Percentiles rank a stretch among this genome's conserved stretches.
Evolutionary conservation across 768 basidiomycete genomes (phyloP).

Genomic region (Lepiota subincarnata): DNA sequence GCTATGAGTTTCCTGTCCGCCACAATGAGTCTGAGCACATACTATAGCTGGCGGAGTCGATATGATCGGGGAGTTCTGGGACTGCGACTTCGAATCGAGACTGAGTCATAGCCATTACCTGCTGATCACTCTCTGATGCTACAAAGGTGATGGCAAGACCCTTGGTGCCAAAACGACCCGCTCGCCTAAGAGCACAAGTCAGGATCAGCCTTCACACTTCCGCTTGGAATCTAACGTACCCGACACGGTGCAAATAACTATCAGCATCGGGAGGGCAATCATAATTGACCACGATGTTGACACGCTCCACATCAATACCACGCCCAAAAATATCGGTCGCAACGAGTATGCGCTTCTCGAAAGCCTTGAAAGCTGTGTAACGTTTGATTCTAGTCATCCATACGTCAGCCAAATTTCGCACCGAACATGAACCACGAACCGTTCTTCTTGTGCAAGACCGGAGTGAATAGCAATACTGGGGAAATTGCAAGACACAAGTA

Average conservation of each 20-base stretch:
- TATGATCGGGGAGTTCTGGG: slow-evolving; percentile 88
- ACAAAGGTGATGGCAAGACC: slow-evolving; percentile 98
- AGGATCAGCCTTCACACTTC: not conserved
- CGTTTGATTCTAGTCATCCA: slow-evolving; percentile 67
- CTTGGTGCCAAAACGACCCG: slow-evolving; percentile 98
- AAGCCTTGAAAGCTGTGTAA: slow-evolving; percentile 98
- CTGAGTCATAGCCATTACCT: slow-evolving; percentile 94
- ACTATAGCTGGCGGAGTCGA: slow-evolving; percentile 96
- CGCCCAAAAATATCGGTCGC: slow-evolving; percentile 99
- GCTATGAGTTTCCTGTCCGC: slow-evolving; percentile 8
- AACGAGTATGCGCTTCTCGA: slow-evolving; percentile 98
- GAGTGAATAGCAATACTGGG: slow-evolving; percentile 98
- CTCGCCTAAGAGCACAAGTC: slow-evolving; percentile 55
- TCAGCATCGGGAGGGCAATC: slow-evolving; percentile 97
- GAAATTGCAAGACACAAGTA: slow-evolving; percentile 96
- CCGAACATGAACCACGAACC: slow-evolving; percentile 49
- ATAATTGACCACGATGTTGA: slow-evolving; percentile 99
- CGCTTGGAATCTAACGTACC: slow-evolving; percentile 41
- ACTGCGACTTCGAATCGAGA: slow-evolving; percentile 97
- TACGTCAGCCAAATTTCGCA: slow-evolving; percentile 8
- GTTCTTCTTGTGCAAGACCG: slow-evolving; percentile 90
- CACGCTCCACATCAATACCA: slow-evolving; percentile 99
- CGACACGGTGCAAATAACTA: slow-evolving; percentile 97
- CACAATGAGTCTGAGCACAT: slow-evolving; percentile 29
- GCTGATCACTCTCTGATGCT: slow-evolving; percentile 85